A percentile compares a stretch with the other conserved stretches of the same genome.
Conservation (phyloP, 2,329 filamentous ascomycete genomes). For the Fusarium sp. region DNA sequence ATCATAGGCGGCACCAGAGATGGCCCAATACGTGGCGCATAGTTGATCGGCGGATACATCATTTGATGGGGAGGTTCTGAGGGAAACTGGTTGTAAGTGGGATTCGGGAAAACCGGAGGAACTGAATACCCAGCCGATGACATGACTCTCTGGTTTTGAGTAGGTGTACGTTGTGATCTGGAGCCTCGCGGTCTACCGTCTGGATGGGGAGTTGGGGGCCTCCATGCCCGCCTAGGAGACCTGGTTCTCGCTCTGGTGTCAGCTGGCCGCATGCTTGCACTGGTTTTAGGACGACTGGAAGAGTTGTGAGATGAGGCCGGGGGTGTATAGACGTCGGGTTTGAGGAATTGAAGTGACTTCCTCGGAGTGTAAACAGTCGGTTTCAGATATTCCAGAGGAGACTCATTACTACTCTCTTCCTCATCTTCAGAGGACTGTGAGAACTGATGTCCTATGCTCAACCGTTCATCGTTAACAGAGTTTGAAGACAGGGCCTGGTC, state of each 20-base stretch:
- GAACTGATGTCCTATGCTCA: neutral
- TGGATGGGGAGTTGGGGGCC: slow-evolving; percentile 29
- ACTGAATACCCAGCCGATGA: neutral
- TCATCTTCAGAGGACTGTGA: neutral
- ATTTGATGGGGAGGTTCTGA: neutral
- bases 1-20: neutral
- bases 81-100: neutral
- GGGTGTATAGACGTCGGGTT: slow-evolving; percentile 25
- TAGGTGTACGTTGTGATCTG: neutral
- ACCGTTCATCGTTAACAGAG: neutral
- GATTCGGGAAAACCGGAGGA: neutral
- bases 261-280: neutral
- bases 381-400: slow-evolving; percentile 7
- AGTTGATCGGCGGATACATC: slow-evolving; percentile 1
- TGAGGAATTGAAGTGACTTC: slow-evolving; percentile 19
- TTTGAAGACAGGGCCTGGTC: neutral
- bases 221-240: slow-evolving; percentile 9
- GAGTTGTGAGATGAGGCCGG: slow-evolving; percentile 14
- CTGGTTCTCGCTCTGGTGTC: neutral
- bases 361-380: slow-evolving; percentile 28
- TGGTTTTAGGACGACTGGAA: neutral
- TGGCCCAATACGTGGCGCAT: neutral
- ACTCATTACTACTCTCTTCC: neutral
- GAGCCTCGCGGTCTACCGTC: slow-evolving; percentile 12
- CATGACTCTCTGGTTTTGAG: neutral